These are phyloP conservation scores for Acrasis kona DNA, from an alignment of 78 protist genomes.

Conservation along the genomic window DNA sequence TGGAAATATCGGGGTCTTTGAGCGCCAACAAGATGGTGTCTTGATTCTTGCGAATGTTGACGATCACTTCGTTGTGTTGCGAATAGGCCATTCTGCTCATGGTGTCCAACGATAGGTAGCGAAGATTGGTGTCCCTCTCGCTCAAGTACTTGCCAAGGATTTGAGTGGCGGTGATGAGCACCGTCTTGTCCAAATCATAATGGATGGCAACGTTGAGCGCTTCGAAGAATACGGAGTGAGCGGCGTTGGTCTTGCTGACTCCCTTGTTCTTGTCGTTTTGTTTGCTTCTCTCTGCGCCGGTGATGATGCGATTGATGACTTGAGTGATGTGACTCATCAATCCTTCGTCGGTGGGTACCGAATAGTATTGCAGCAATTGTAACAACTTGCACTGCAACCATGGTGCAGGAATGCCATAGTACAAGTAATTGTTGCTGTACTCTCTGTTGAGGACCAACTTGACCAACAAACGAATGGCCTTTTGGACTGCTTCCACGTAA, in stretches of 20 bases:
- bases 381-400: slow-evolving; percentile 88
- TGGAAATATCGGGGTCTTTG: slow-evolving; percentile 63
- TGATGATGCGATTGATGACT: slow-evolving; percentile 48
- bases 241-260: slow-evolving; percentile 66
- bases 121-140: slow-evolving; percentile 74
- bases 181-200: slow-evolving; percentile 46
- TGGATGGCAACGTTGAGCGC: slow-evolving; percentile 74
- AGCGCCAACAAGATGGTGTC: slow-evolving; percentile 20
- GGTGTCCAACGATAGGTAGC: slow-evolving; percentile 82
- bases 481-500: slow-evolving; percentile 17
- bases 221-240: slow-evolving; percentile 84
- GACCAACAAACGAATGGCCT: slow-evolving; percentile 32
- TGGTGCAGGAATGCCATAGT: slow-evolving; percentile 86
- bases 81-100: slow-evolving; percentile 11
- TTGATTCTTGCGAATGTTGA: not conserved
- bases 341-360: slow-evolving; percentile 53
- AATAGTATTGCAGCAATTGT: slow-evolving; percentile 76
- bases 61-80: not conserved
- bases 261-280: slow-evolving; percentile 37
- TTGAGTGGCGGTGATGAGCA: slow-evolving; percentile 31
- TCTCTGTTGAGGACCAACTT: slow-evolving; percentile 35
- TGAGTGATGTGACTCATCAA: not conserved
- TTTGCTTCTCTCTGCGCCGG: slow-evolving; percentile 34
- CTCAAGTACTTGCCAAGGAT: slow-evolving; percentile 68
- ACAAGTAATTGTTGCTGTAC: slow-evolving; percentile 68